phyloP scores from a whole-genome alignment of 306 rosid genomes.

The Begonia fuchsioides region DNA sequence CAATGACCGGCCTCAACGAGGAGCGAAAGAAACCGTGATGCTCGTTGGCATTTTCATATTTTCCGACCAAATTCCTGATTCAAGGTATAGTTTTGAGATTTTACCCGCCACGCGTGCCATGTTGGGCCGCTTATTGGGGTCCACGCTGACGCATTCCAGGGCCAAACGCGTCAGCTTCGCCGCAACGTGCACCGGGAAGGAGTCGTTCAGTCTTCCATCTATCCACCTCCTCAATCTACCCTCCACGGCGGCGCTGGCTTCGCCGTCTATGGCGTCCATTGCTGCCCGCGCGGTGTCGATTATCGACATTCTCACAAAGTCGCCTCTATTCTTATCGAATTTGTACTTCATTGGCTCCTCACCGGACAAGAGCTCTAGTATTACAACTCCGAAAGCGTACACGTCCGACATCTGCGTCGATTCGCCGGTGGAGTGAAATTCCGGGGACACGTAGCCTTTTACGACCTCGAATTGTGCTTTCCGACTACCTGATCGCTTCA shows the following conservation, averaged over 20 bases:
- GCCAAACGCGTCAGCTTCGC: slow-evolving; percentile 56
- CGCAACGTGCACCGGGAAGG: slow-evolving; percentile 53
- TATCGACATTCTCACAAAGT: slow-evolving; percentile 35
- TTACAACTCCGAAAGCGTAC: slow-evolving; percentile 74
- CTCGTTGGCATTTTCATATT: slow-evolving; percentile 24
- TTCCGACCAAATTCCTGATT: slow-evolving; percentile 52
- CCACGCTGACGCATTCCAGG: slow-evolving; percentile 61
- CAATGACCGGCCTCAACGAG: slow-evolving; percentile 23
- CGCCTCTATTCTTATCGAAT: slow-evolving; percentile 29
- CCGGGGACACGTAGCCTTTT: slow-evolving; percentile 86
- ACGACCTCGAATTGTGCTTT: slow-evolving; percentile 38
- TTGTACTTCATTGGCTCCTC: slow-evolving; percentile 58
- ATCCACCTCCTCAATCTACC: slow-evolving; percentile 60
- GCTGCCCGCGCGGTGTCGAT: slow-evolving; percentile 41
- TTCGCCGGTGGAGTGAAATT: slow-evolving; percentile 39
- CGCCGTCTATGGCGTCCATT: slow-evolving; percentile 5
- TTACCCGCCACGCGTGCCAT: slow-evolving; percentile 80
- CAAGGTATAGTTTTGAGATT: slow-evolving; percentile 51
- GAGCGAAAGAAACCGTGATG: slow-evolving; percentile 42
- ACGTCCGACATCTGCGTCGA: slow-evolving; percentile 55
- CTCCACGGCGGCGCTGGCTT: slow-evolving; percentile 7
- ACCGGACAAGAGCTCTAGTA: slow-evolving; percentile 60
- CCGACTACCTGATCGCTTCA: slow-evolving; percentile 8
- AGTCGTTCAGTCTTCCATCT: slow-evolving; percentile 56
- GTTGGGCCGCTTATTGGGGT: slow-evolving; percentile 48